Conservation (phyloP, 768 basidiomycete species). For the Lactarius evosmus region DNA sequence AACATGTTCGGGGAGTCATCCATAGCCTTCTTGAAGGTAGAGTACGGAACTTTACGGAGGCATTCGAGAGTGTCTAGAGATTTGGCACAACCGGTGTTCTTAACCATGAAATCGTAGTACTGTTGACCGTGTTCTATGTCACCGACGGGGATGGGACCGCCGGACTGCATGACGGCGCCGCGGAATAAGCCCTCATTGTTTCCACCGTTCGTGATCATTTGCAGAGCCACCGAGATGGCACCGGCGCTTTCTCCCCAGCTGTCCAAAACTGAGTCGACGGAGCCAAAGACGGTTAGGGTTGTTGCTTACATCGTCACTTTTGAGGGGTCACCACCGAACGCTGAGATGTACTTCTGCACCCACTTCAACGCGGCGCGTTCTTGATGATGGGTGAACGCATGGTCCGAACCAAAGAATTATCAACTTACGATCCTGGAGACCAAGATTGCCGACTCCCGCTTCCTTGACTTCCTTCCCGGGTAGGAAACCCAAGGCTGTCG, state of each 20-base stretch:
- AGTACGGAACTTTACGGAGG: conserved; percentile 40
- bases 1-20: conserved; percentile 37
- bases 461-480: conserved; percentile 49
- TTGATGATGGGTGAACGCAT: conserved; percentile 30
- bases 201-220: conserved; percentile 43
- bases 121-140: conserved; percentile 34
- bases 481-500: conserved; percentile 48
- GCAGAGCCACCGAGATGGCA: conserved; percentile 46
- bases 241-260: conserved; percentile 56
- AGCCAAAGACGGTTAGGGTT: neutral
- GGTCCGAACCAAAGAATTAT: too few species aligned
- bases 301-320: conserved; percentile 54
- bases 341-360: conserved; percentile 61
- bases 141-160: conserved; percentile 37
- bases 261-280: conserved; percentile 10
- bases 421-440: conserved; percentile 55
- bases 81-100: conserved; percentile 37
- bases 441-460: conserved; percentile 57
- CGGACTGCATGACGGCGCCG: conserved; percentile 46
- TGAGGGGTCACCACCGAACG: conserved; percentile 61
- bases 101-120: conserved; percentile 44
- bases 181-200: conserved; percentile 40
- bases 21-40: conserved; percentile 34
- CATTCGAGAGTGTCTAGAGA: conserved; percentile 42
- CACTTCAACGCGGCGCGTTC: conserved; percentile 58